phyloP scores from a whole-genome alignment of 306 rosid species.

The Trichosanthes cucumerina region DNA sequence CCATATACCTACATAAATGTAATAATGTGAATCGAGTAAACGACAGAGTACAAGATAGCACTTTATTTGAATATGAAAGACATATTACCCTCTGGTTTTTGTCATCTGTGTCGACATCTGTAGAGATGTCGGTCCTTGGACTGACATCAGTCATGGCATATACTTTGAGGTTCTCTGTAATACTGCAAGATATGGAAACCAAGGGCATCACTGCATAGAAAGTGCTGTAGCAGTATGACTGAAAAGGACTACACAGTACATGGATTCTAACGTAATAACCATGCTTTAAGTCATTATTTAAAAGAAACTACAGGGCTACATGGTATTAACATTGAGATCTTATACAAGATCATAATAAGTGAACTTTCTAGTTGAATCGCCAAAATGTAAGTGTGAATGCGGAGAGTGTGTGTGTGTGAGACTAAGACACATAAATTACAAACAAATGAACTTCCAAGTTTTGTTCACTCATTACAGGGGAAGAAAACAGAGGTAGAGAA shows the following conservation, averaged over 20 bases:
- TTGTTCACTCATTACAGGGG: slow-evolving; percentile 6
- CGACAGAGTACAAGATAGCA: neutral
- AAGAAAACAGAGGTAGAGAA: slow-evolving; percentile 7
- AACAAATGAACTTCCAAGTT: slow-evolving; percentile 14
- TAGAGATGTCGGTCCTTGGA: slow-evolving; percentile 97
- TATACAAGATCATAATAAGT: neutral
- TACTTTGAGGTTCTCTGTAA: slow-evolving; percentile 34
- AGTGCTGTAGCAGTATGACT: neutral
- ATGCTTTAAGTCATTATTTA: neutral
- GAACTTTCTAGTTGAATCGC: neutral
- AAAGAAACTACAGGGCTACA: neutral
- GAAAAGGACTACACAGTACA: neutral
- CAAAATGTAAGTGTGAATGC: neutral
- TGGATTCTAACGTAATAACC: neutral
- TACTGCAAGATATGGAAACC: slow-evolving; percentile 23
- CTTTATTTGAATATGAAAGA: slow-evolving; percentile 10
- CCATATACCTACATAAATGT: neutral
- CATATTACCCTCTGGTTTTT: slow-evolving; percentile 64
- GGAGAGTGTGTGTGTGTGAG: neutral
- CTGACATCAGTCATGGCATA: slow-evolving; percentile 85
- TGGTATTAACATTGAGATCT: neutral
- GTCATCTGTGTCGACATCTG: slow-evolving; percentile 92
- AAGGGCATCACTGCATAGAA: slow-evolving; percentile 6
- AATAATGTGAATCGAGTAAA: neutral
- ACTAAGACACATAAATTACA: slow-evolving; percentile 10